Evolutionary conservation across 2,329 filamentous ascomycete genomes (phyloP).

Genomic region (Fusarium sp.): DNA sequence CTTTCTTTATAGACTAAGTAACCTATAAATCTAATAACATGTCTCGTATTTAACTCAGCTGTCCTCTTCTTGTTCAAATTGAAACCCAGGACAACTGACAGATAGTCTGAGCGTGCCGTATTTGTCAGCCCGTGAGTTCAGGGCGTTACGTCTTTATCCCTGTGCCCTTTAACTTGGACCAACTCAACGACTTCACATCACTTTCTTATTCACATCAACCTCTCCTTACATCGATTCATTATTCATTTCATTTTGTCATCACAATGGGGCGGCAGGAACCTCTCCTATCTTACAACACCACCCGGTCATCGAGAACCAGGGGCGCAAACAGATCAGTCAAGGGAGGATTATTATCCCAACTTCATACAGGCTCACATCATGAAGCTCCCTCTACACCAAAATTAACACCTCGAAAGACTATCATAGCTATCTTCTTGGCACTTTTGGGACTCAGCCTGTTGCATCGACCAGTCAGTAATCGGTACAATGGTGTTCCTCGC

Average conservation of each 20-base stretch:
- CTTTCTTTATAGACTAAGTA: too few species aligned
- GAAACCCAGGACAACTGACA: neutral
- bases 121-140: constrained; percentile 27
- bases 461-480: constrained; percentile 37
- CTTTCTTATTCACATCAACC: neutral
- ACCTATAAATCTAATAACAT: too few species aligned
- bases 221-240: neutral
- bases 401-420: constrained; percentile 37
- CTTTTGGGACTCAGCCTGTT: constrained; percentile 42
- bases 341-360: constrained; percentile 32
- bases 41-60: neutral
- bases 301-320: constrained; percentile 22
- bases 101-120: neutral
- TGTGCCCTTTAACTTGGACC: constrained; percentile 1
- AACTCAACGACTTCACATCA: neutral
- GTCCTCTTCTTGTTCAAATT: neutral
- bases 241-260: neutral
- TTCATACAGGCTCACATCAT: constrained; percentile 30
- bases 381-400: constrained; percentile 35
- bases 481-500: constrained; percentile 38
- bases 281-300: constrained; percentile 31
- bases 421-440: constrained; percentile 38
- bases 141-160: constrained; percentile 20
- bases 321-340: constrained; percentile 24
- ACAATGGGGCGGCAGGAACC: constrained; percentile 37